Base-by-base conservation (phyloP, 2,329 filamentous ascomycete genomes). In the Chalara sp. region DNA sequence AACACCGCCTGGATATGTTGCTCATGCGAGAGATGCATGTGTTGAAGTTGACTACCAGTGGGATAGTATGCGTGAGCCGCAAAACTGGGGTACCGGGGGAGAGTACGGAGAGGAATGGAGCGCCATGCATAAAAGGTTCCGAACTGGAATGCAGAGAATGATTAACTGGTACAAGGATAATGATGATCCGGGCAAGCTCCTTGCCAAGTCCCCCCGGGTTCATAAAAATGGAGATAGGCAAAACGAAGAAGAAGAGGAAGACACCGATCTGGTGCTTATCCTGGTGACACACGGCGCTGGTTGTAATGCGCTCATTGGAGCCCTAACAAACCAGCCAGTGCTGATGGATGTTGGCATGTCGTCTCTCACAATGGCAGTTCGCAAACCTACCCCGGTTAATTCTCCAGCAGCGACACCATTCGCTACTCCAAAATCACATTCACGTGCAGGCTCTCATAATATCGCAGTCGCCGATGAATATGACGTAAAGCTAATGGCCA, bases 281-380 rank as follows among this genome's bases (percentile, higher is more conserved):
- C 71, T 99, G 6, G 87, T 99, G 28, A 96, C 93, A 0, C 93
- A 99, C 64, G 92, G 92, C 29, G 93, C 93, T 11, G 93, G 93
- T 39, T 96, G 92, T 70, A 99, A 99, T 70, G 93, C 93, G 2
- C 71, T 99, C 43, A 91, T 99, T 55, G 90, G 92, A 10, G 90
- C 90, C 30, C 80, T 99, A 57, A 95, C 91, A 0, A 87, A 92
- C 53, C 87, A 96, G 62, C 92, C 93, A 0, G 90, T 95, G 0
- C 76, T 99, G 11, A 81, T 95, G 62, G 91, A 97, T 64, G 86
- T 97, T 12, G 86, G 85, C 31, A 87, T 95, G 70, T 88, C 92
- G 1, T 96, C 91, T 4, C 75, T 99, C 46, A 96, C 92, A 1
- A 87, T 96, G 83, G 92, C 92, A 5, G 77, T 84, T 12, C 78